phyloP scores from a whole-genome alignment of 148 eudicot species.

The Oxyria digyna region DNA sequence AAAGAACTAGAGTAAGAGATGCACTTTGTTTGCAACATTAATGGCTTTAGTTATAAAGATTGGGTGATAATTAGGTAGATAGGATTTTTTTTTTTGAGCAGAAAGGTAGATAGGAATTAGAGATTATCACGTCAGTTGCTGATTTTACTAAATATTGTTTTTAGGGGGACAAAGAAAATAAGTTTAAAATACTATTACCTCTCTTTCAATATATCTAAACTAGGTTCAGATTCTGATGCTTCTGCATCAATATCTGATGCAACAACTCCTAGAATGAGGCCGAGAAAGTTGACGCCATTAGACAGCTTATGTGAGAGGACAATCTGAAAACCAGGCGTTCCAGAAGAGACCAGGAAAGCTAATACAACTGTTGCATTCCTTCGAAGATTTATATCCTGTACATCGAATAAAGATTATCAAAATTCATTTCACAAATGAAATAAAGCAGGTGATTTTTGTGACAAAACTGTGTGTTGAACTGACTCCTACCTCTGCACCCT shows the following conservation, averaged over 20 bases:
- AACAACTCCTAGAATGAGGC: conserved; percentile 42
- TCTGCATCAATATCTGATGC: conserved; percentile 54
- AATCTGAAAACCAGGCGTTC: conserved; percentile 50
- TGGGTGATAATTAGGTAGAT: not conserved
- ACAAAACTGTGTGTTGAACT: not conserved
- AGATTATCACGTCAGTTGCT: not conserved
- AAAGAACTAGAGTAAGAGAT: not conserved
- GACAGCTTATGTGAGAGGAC: conserved; percentile 39
- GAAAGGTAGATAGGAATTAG: not conserved
- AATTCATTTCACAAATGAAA: not conserved
- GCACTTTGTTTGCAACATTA: not conserved
- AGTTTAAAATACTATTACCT: conserved; percentile 27
- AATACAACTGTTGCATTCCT: conserved; percentile 42
- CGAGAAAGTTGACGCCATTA: conserved; percentile 37
- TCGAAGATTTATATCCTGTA: conserved; percentile 64
- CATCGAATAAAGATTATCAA: not conserved
- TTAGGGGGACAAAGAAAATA: not conserved
- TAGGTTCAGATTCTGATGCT: conserved; percentile 28
- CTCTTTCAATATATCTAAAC: conserved; percentile 42
- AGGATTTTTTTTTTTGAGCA: no score
- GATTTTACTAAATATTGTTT: not conserved
- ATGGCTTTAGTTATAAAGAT: not conserved
- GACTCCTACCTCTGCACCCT: conserved; percentile 35
- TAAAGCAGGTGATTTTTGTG: not conserved
- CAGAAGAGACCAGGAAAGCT: conserved; percentile 72